Evolutionary conservation across 805 yeast genomes (phyloP).

Genomic region (Hermanozyma aechmeae): DNA sequence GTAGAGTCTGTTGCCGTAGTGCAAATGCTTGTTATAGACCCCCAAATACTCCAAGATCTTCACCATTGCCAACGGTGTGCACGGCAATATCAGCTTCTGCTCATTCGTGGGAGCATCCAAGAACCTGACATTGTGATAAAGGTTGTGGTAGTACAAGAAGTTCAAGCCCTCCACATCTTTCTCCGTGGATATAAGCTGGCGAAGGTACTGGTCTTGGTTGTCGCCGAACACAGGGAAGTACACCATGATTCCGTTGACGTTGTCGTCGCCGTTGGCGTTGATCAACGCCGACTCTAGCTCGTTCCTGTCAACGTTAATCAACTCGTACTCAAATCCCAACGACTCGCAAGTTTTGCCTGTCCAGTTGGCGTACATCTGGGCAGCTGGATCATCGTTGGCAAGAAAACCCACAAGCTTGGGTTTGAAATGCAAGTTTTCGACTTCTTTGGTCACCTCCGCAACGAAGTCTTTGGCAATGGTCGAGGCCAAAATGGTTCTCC

Average conservation of each 20-base stretch:
- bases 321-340: slow-evolving; percentile 77
- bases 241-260: slow-evolving; percentile 88
- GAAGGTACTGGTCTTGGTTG: slow-evolving; percentile 89
- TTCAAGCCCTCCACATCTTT: slow-evolving; percentile 96
- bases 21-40: slow-evolving; percentile 71
- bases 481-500: slow-evolving; percentile 80
- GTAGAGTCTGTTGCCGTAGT: slow-evolving; percentile 85
- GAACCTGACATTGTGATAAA: slow-evolving; percentile 87
- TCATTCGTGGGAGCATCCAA: slow-evolving; percentile 60
- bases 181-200: slow-evolving; percentile 82
- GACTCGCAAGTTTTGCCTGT: slow-evolving; percentile 84
- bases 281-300: slow-evolving; percentile 76
- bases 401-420: slow-evolving; percentile 86
- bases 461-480: slow-evolving; percentile 75
- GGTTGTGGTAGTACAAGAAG: slow-evolving; percentile 82
- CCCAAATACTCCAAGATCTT: slow-evolving; percentile 87
- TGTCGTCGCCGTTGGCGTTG: slow-evolving; percentile 68
- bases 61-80: slow-evolving; percentile 93
- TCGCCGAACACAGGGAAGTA: slow-evolving; percentile 97
- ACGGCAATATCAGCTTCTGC: slow-evolving; percentile 82
- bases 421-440: slow-evolving; percentile 39
- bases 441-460: slow-evolving; percentile 58
- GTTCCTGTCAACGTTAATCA: slow-evolving; percentile 68
- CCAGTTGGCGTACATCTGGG: slow-evolving; percentile 92
- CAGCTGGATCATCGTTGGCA: slow-evolving; percentile 93